Conservation (phyloP, 805 yeast species). For the Cephaloascus fragrans region DNA sequence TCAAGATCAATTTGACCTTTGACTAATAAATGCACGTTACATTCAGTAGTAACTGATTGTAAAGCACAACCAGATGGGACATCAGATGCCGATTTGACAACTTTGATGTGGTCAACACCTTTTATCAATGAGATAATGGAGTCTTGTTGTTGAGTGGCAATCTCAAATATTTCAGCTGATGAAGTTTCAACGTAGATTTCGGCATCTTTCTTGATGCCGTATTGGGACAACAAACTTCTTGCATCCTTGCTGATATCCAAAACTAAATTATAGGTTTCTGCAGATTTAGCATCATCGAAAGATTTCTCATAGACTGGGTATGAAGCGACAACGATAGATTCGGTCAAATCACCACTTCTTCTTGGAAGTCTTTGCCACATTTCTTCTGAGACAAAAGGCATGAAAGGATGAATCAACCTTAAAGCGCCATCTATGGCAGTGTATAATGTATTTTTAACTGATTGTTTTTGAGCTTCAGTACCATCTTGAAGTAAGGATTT, state of each 20-base stretch:
- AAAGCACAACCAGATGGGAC: constrained; percentile 90
- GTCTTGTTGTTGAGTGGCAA: constrained; percentile 62
- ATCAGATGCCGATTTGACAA: constrained; percentile 42
- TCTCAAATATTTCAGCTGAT: constrained; percentile 33
- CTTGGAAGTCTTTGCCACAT: constrained; percentile 98
- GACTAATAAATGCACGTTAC: constrained; percentile 82
- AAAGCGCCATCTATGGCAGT: constrained; percentile 88
- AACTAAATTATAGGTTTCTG: constrained; percentile 70
- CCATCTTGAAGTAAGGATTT: constrained; percentile 91
- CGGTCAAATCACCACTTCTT: constrained; percentile 59
- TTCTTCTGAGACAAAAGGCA: constrained; percentile 97
- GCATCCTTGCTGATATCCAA: constrained; percentile 84
- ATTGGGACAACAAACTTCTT: constrained; percentile 87
- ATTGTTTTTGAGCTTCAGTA: constrained; percentile 67
- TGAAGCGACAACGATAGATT: constrained; percentile 66
- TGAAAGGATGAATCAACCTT: constrained; percentile 91
- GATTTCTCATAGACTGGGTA: constrained; percentile 62
- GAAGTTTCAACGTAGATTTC: constrained; percentile 73
- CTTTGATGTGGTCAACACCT: constrained; percentile 70
- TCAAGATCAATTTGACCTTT: constrained; percentile 93
- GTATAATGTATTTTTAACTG: constrained; percentile 92
- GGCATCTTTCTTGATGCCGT: constrained; percentile 80
- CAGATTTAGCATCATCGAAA: constrained; percentile 57
- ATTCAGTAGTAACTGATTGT: constrained; percentile 68
- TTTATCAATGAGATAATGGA: constrained; percentile 89